These are phyloP conservation scores for Salix purpurea DNA, from an alignment of 345 rosid species.

Conservation along the genomic window DNA sequence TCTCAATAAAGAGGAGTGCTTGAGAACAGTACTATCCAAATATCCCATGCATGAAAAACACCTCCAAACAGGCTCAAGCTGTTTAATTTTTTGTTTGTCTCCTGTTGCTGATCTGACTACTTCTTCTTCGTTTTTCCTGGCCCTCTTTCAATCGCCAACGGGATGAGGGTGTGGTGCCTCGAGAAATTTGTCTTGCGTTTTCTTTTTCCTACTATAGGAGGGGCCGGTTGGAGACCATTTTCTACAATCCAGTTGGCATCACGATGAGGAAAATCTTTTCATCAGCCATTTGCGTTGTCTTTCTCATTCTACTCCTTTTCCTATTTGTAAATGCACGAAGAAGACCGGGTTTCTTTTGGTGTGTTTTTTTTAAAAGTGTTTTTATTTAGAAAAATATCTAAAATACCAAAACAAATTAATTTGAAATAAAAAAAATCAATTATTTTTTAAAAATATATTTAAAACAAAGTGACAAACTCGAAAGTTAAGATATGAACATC, in stretches of 20 bases:
- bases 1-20: not conserved
- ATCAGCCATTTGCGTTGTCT: slow-evolving; percentile 33
- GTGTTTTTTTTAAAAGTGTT: slow-evolving; percentile 3
- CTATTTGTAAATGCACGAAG: slow-evolving; percentile 63
- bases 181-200: not conserved
- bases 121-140: not conserved
- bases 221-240: slow-evolving; percentile 26
- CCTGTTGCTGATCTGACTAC: too few relatives aligned
- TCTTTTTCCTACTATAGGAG: slow-evolving; percentile 35
- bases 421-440: too few relatives aligned
- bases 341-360: slow-evolving; percentile 25
- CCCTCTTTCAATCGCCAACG: too few relatives aligned
- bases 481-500: too few relatives aligned
- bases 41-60: not conserved
- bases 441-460: too few relatives aligned
- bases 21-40: not conserved
- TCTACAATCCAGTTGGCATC: slow-evolving; percentile 29
- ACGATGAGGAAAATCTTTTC: slow-evolving; percentile 37
- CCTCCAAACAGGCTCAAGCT: not conserved
- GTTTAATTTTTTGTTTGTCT: not conserved
- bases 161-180: not conserved
- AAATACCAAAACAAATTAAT: too few relatives aligned
- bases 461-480: too few relatives aligned
- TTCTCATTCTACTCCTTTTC: slow-evolving; percentile 32
- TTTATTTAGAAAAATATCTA: too few relatives aligned